These are phyloP conservation scores for Umbelopsis sp. DNA, from an alignment of 192 early-diverging fungal genomes.

Conservation along the genomic window DNA sequence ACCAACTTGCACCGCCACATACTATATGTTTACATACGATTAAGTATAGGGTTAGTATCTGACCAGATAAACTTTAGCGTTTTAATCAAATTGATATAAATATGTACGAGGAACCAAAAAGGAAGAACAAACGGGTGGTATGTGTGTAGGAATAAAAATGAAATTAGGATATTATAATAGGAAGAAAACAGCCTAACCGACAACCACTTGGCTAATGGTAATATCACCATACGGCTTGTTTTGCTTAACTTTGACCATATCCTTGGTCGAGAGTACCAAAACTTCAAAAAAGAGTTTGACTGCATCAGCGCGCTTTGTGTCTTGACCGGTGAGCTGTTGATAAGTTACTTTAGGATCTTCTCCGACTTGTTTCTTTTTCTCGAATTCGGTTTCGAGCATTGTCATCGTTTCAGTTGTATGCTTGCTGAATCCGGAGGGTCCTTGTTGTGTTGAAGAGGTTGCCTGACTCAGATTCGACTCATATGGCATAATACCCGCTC, in stretches of 20 bases:
- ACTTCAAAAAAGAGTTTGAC: slow-evolving; percentile 92
- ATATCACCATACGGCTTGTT: slow-evolving; percentile 83
- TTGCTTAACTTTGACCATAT: slow-evolving; percentile 84
- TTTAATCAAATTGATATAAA: slow-evolving; percentile 4
- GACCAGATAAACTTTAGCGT: neutral
- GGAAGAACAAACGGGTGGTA: neutral
- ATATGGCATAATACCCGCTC: neutral
- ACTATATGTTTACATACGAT: too few relatives aligned
- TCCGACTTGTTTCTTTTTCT: slow-evolving; percentile 35
- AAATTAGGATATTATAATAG: neutral
- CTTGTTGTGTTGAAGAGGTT: slow-evolving; percentile 32
- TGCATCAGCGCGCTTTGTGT: slow-evolving; percentile 66
- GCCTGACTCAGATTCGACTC: slow-evolving; percentile 9
- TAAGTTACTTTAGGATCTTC: slow-evolving; percentile 24
- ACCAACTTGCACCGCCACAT: neutral
- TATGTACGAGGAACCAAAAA: slow-evolving; percentile 2
- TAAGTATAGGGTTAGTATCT: too few relatives aligned
- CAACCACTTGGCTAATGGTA: slow-evolving; percentile 19
- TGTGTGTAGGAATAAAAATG: too few relatives aligned
- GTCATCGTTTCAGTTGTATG: slow-evolving; percentile 67
- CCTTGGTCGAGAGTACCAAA: slow-evolving; percentile 85
- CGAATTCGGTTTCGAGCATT: slow-evolving; percentile 52
- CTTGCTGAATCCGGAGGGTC: slow-evolving; percentile 50
- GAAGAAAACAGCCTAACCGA: neutral
- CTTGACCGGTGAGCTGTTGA: slow-evolving; percentile 31